A percentile compares a stretch with the other conserved stretches of the same genome.
Conservation (phyloP, 176 grass and related monocot genomes). For the Oryza brachyantha region DNA sequence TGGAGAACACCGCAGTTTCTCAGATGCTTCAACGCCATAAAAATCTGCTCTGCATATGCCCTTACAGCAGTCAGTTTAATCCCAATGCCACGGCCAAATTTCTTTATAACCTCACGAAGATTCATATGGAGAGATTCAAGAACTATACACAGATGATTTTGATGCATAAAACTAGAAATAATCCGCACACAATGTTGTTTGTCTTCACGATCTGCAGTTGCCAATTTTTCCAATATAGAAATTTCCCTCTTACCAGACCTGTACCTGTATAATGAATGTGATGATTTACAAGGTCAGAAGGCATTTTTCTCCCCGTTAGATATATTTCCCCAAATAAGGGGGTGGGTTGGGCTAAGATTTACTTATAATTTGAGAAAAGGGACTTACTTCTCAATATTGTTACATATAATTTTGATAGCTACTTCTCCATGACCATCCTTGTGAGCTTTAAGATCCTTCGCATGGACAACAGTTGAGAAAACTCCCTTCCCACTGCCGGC, state of each 20-base stretch:
- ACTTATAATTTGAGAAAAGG: neutral
- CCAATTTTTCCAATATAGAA: slow-evolving; percentile 94
- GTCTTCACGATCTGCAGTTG: slow-evolving; percentile 74
- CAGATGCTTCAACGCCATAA: slow-evolving; percentile 93
- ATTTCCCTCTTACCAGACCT: slow-evolving; percentile 90
- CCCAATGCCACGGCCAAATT: slow-evolving; percentile 97
- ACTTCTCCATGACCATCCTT: slow-evolving; percentile 82
- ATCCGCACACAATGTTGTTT: slow-evolving; percentile 84
- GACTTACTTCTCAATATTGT: slow-evolving; percentile 38
- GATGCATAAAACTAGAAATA: slow-evolving; percentile 99
- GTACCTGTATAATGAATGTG: slow-evolving; percentile 53
- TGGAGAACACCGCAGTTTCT: slow-evolving; percentile 92
- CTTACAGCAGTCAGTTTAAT: slow-evolving; percentile 96
- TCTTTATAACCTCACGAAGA: slow-evolving; percentile 99
- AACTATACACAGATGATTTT: slow-evolving; percentile 99
- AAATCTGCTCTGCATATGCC: slow-evolving; percentile 96
- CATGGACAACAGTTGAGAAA: slow-evolving; percentile 88
- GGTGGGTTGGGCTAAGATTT: slow-evolving; percentile 35
- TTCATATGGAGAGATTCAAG: slow-evolving; percentile 99
- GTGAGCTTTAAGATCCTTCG: slow-evolving; percentile 84
- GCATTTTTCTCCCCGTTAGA: neutral
- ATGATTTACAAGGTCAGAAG: neutral
- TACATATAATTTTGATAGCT: slow-evolving; percentile 98
- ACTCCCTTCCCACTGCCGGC: slow-evolving; percentile 89
- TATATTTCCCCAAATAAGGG: neutral